These are phyloP conservation scores for Alternaria metachromatica DNA, from an alignment of 2,329 filamentous ascomycete genomes.

Conservation along the genomic window DNA sequence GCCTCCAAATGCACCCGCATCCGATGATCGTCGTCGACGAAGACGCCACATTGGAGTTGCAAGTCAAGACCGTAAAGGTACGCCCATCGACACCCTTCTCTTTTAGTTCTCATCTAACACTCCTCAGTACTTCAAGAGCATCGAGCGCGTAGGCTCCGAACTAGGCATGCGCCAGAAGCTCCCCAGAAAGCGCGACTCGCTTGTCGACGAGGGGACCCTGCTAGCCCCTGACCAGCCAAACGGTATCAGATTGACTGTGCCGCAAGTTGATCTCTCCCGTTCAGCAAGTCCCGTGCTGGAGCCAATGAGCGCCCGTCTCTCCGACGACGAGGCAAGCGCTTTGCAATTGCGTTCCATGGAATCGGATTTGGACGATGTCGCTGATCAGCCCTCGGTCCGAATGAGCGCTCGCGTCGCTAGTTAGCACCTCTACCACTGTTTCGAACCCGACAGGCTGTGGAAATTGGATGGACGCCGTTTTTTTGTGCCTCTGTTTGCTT, in stretches of 20 bases:
- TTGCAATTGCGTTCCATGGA: conserved; percentile 25
- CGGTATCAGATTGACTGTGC: conserved; percentile 38
- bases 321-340: conserved; percentile 29
- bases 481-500: not conserved
- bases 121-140: conserved; percentile 56
- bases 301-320: conserved; percentile 44
- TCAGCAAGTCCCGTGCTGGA: conserved; percentile 43
- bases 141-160: conserved; percentile 55
- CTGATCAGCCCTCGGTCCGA: conserved; percentile 38
- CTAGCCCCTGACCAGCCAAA: conserved; percentile 27
- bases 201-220: conserved; percentile 36
- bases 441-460: not conserved
- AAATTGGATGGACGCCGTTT: not conserved
- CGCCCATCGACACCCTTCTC: not conserved
- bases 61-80: conserved; percentile 53
- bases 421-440: conserved; percentile 4
- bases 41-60: conserved; percentile 63
- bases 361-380: conserved; percentile 34
- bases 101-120: conserved; percentile 11
- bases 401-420: conserved; percentile 42
- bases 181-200: conserved; percentile 45
- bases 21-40: conserved; percentile 85
- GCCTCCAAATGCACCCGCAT: conserved; percentile 79
- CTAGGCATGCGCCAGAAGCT: conserved; percentile 56
- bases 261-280: conserved; percentile 39